Conservation (phyloP, 345 rosid species). For the rapeseed (Brassica napus) region Da-Ae NC_063446.1:11048001-11048500, state of each 20-base stretch:
- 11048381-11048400: not conserved
- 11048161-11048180: slow-evolving; percentile 7
- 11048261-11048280: too few species aligned
- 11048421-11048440: not conserved
- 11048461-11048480: not conserved
- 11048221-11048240: not conserved
- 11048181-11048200: not conserved
- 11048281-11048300: too few species aligned
- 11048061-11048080: not conserved
- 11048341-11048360: not conserved
- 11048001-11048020: not conserved
- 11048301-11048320: too few species aligned
- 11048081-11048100: not conserved
- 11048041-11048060: not conserved
- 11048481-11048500: slow-evolving; percentile 17
- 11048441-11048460: not conserved
- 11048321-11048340: too few species aligned
- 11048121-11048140: slow-evolving; percentile 14
- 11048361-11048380: not conserved
- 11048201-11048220: not conserved
- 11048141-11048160: not conserved
- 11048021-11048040: slow-evolving; percentile 32
- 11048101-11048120: not conserved
- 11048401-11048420: too few species aligned
- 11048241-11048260: not conserved